These are phyloP conservation scores for Luffa acutangula DNA, from an alignment of 306 rosid genomes.

Conservation along the genomic window DNA sequence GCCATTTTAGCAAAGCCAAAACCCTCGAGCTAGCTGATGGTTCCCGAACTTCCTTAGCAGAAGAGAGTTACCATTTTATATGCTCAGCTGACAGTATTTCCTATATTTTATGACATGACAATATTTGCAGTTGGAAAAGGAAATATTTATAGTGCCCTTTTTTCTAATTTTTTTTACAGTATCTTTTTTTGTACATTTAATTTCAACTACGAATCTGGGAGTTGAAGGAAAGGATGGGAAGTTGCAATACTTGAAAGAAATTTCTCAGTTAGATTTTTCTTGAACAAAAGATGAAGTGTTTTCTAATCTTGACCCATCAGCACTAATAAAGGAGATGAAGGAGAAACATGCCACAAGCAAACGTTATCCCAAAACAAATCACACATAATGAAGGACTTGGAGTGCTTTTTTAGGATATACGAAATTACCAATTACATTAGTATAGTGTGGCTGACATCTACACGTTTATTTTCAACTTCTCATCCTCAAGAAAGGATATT, in stretches of 20 bases:
- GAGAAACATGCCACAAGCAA: conserved; percentile 4
- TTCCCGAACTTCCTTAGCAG: background rate
- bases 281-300: conserved; percentile 3
- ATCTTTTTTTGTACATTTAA: background rate
- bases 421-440: background rate
- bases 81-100: background rate
- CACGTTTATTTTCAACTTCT: background rate
- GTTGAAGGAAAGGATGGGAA: conserved; percentile 4
- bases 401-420: background rate
- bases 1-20: background rate
- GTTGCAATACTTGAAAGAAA: conserved; percentile 4
- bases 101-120: background rate
- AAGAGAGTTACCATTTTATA: background rate
- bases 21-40: background rate
- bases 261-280: background rate
- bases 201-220: background rate
- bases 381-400: background rate
- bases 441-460: background rate
- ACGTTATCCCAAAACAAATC: background rate
- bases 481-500: background rate
- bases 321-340: background rate
- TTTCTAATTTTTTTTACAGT: background rate
- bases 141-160: background rate
- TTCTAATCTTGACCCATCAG: background rate
- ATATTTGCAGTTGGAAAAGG: background rate